Percentiles rank a stretch among this genome's conserved stretches.
Conservation (phyloP, 225 moss, liverwort and hornwort species). For the Takakia lepidozioides region DNA sequence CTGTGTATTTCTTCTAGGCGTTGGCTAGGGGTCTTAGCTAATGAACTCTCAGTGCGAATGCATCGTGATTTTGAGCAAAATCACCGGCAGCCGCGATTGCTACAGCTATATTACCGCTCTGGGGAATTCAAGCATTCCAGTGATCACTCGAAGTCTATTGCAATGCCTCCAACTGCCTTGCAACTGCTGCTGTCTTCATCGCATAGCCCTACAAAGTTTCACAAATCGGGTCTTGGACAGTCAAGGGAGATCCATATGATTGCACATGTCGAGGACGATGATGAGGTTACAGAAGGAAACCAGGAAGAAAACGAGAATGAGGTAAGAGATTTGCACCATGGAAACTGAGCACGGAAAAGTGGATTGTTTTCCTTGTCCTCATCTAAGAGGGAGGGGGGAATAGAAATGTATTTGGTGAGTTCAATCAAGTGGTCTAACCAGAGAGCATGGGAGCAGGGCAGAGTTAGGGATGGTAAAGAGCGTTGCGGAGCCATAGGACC, state of each 20-base stretch:
- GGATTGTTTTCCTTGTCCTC: too few relatives aligned
- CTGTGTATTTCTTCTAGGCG: constrained; percentile 48
- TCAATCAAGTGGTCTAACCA: too few relatives aligned
- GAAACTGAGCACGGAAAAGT: too few relatives aligned
- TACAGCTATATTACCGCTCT: constrained; percentile 87
- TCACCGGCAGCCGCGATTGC: constrained; percentile 71
- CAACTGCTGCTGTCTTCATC: constrained; percentile 45
- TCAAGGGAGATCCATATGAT: too few relatives aligned
- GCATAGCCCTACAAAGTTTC: too few relatives aligned
- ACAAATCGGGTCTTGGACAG: too few relatives aligned
- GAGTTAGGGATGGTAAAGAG: constrained; percentile 10
- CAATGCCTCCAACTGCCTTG: constrained; percentile 65
- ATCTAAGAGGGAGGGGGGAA: too few relatives aligned
- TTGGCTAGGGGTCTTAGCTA: constrained; percentile 65
- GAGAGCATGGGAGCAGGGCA: background rate
- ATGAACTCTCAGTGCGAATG: constrained; percentile 85
- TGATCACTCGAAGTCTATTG: constrained; percentile 79
- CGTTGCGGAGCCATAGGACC: constrained; percentile 4
- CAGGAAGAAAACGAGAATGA: constrained; percentile 4
- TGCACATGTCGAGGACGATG: too few relatives aligned
- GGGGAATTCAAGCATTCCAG: constrained; percentile 59
- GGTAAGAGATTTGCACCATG: too few relatives aligned
- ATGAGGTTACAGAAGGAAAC: constrained; percentile 7
- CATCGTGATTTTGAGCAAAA: constrained; percentile 76
- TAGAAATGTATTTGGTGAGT: too few relatives aligned